Base-by-base conservation (phyloP, 805 yeast genomes). In the Suhomyces emberorum region DNA sequence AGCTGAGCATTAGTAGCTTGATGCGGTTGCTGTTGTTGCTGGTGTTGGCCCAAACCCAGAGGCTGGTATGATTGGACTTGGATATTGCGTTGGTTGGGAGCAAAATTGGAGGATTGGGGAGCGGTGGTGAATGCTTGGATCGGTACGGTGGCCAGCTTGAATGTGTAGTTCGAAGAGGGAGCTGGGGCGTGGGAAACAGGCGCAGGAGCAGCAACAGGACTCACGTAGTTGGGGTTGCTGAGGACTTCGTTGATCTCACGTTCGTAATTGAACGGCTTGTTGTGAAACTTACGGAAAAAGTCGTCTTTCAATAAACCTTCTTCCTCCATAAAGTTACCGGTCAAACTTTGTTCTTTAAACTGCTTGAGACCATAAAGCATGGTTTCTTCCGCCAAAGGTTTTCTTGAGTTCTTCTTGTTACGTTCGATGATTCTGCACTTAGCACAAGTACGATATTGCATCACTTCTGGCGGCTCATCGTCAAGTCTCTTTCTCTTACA, bases 351-450 rank as follows among this genome's bases (percentile, higher is more conserved):
- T 42, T 63, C 68, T 38, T 63, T 64, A 43, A 67, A 65, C 47
- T 67, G 73, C 44, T 64, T 64, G 59, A 67, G 57, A 1, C 73
- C 73, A 41, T 67, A 67, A 19, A 64, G 54, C 67, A 67, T 66
- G 33, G 73, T 65, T 35, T 67, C 73, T 46, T 67, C 73, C 4
- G 72, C 70, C 53, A 67, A 57, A 4, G 73, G 73, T 46, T 67
- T 65, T 24, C 71, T 54, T 56, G 58, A 61, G 50, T 65, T 65
- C 55, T 68, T 68, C 51, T 63, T 49, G 33, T 55, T 50, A 42
- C 81, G 58, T 51, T 75, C 81, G 31, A 75, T 70, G 52, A 74
- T 71, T 39, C 81, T 65, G 49, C 81, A 75, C 43, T 76, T 74
- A 49, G 75, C 77, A 55, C 81, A 75, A 3, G 81, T 75, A 43